Percentiles rank a stretch among this genome's conserved stretches.
Evolutionary conservation across 345 rosid species (phyloP).

Genomic region (Erucastrum elatum): DNA sequence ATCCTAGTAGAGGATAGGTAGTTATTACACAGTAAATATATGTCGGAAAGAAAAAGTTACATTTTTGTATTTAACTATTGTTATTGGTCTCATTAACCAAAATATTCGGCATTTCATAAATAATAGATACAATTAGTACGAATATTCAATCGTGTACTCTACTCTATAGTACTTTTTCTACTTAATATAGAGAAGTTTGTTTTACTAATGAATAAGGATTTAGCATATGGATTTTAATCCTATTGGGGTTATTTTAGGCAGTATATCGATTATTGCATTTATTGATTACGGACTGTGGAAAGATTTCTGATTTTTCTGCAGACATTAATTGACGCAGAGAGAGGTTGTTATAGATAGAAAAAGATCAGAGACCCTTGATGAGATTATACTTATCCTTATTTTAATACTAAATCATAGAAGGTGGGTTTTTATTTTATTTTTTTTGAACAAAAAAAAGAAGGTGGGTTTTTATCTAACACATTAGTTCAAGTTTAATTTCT

Average conservation of each 20-base stretch:
- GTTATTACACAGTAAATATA: constrained; percentile 6
- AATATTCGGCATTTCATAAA: constrained; percentile 15
- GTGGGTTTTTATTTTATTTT: background rate
- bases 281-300: constrained; percentile 8
- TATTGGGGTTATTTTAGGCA: background rate
- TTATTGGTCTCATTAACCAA: constrained; percentile 14
- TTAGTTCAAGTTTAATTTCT: no score
- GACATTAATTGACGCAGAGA: constrained; percentile 4
- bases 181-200: background rate
- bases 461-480: no score
- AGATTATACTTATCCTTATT: background rate
- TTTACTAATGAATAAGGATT: background rate
- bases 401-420: background rate
- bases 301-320: constrained; percentile 26
- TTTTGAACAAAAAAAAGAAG: no score
- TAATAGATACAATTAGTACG: background rate
- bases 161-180: background rate
- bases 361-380: background rate
- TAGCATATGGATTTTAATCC: background rate
- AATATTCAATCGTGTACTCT: background rate
- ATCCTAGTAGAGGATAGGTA: no score
- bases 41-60: background rate
- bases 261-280: background rate
- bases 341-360: no score
- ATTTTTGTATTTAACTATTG: background rate